These are phyloP conservation scores for Melaleuca quinquenervia DNA, from an alignment of 345 rosid species.

Conservation along the genomic window DNA sequence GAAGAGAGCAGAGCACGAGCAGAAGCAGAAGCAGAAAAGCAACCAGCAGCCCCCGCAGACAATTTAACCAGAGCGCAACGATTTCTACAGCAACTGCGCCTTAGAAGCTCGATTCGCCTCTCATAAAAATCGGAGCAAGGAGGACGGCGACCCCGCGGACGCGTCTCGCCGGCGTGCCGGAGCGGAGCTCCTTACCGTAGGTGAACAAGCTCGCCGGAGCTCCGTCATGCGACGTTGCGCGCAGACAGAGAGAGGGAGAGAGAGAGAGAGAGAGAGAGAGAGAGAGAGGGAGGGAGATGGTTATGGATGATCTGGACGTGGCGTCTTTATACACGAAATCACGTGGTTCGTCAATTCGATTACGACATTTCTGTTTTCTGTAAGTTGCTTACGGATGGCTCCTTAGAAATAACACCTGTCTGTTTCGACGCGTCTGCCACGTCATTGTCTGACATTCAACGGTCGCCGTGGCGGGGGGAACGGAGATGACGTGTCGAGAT, in stretches of 20 bases:
- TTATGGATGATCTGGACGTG: background rate
- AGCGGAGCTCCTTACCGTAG: background rate
- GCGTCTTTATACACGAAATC: background rate
- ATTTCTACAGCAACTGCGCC: background rate
- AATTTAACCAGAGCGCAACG: background rate
- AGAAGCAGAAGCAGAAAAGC: background rate
- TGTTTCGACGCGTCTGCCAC: too few relatives aligned
- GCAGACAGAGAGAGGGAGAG: background rate
- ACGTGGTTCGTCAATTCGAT: background rate
- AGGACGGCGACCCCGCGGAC: background rate
- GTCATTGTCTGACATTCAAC: background rate
- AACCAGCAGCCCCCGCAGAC: background rate
- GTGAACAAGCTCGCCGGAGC: background rate
- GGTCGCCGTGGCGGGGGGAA: background rate
- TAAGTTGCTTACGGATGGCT: background rate
- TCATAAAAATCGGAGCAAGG: background rate
- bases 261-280: background rate
- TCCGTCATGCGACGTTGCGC: background rate
- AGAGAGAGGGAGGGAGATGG: background rate
- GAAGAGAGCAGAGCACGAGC: background rate
- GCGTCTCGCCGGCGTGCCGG: background rate
- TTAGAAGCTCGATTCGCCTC: background rate
- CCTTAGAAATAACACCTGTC: too few relatives aligned
- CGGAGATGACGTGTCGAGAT: background rate
- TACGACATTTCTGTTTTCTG: background rate